Base-by-base conservation (phyloP, 176 grass and related monocot genomes). In the Hordeum marinum region DNA sequence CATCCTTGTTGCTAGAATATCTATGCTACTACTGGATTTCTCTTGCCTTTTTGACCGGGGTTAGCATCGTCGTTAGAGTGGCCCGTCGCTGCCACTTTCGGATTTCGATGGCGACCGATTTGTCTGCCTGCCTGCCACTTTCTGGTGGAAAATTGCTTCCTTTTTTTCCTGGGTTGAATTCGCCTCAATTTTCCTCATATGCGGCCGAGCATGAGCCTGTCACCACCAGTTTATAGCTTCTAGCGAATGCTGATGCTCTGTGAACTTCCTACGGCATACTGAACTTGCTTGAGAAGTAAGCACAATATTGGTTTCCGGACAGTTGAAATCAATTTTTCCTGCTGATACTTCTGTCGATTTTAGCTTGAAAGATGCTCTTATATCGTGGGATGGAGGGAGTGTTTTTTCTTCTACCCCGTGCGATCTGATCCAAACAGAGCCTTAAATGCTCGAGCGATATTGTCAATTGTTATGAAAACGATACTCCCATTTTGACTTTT, bases 121-220 rank as follows among this genome's bases (percentile, higher is more conserved):
- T 63, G 65, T 31, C 9, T 67, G 82, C 42, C 3, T 79, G 36
- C 76, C 52, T 80, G 66, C 76, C 84, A 79, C 46, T 77, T 79
- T 2, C 52, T 34, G 18, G 50, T 35, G 79, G 75, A 78, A 85
- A 69, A 21, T 63, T 54, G 32, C 0, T 27, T 18, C n/a, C 37
- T 4, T 45, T 41, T 41, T 45, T 45, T 34, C 35, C 17, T 10
- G 52, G 23, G 66, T 82, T 50, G 11, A 82, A 60, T 18, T 59
- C 35, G 50, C 32, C 23, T 59, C 55, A 31, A 72, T 34, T 34
- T 40, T 60, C 80, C 27, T 72, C 48, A 10, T 32, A 60, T 42
- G 54, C 32, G 81, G 36, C 21, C 11, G 42, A 45, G 42, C 11
- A 45, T 15, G 23, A 18, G 50, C 9, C 41, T 74, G 69, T 23